A percentile compares a stretch with the other conserved stretches of the same genome.
Conservation (phyloP, 345 rosid species). For the Cardamine resedifolia region DNA sequence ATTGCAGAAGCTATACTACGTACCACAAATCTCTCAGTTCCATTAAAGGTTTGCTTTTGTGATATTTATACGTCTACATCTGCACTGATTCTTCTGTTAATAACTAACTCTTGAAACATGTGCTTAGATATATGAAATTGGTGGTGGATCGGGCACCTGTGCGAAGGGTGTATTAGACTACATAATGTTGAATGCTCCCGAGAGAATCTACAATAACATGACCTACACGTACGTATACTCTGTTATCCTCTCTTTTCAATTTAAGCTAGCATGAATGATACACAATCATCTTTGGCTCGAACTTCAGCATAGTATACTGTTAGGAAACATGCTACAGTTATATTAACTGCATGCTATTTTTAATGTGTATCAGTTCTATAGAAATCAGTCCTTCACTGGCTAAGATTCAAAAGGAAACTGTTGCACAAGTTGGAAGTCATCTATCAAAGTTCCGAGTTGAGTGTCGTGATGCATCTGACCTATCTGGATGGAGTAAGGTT, state of each 20-base stretch:
- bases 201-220: conserved; percentile 87
- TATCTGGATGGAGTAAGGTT: conserved; percentile 80
- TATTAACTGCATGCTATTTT: conserved; percentile 10
- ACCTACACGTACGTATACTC: conserved; percentile 66
- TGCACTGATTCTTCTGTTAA: conserved; percentile 2
- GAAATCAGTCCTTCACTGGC: conserved; percentile 95
- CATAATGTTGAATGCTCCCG: conserved; percentile 93
- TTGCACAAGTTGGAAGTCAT: conserved; percentile 84
- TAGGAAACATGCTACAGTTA: background rate
- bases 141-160: conserved; percentile 98
- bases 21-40: conserved; percentile 83
- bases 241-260: conserved; percentile 11
- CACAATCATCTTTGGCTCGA: background rate
- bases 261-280: conserved; percentile 12
- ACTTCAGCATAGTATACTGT: conserved; percentile 3
- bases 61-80: background rate
- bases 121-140: conserved; percentile 91
- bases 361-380: conserved; percentile 59
- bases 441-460: conserved; percentile 80
- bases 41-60: conserved; percentile 60
- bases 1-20: conserved; percentile 95
- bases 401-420: conserved; percentile 78
- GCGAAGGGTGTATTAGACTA: conserved; percentile 95
- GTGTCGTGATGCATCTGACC: conserved; percentile 86
- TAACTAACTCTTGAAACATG: conserved; percentile 12